A percentile compares a stretch with the other conserved stretches of the same genome.
phyloP scores from a whole-genome alignment of 192 early-diverging fungal species.

The Lobosporangium transversale region DNA sequence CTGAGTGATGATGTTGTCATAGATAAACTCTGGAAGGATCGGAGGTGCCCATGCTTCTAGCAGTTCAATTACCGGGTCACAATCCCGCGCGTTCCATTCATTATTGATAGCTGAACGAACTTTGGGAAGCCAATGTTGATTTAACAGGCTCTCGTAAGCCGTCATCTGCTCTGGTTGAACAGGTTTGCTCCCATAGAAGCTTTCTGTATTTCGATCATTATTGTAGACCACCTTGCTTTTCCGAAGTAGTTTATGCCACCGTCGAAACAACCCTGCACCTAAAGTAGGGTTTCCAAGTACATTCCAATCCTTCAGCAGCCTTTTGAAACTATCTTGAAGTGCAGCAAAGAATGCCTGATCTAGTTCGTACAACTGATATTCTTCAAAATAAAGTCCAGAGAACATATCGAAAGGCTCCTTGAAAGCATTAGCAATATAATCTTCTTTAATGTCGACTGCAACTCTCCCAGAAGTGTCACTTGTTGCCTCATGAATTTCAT shows the following conservation, averaged over 20 bases:
- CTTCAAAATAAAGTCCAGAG: conserved; percentile 62
- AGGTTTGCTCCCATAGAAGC: conserved; percentile 18
- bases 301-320: conserved; percentile 65
- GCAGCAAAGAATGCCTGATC: conserved; percentile 72
- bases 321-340: conserved; percentile 49
- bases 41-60: conserved; percentile 76
- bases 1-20: conserved; percentile 79
- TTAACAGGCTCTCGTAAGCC: conserved; percentile 81
- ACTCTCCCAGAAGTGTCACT: conserved; percentile 37
- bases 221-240: conserved; percentile 40
- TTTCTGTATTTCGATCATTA: conserved; percentile 13
- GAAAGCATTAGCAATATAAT: conserved; percentile 57
- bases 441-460: conserved; percentile 42
- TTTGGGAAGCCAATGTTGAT: conserved; percentile 79
- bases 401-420: conserved; percentile 65
- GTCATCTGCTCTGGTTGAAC: conserved; percentile 63
- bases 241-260: conserved; percentile 69
- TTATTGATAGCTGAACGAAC: conserved; percentile 84
- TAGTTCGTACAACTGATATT: conserved; percentile 67
- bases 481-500: conserved; percentile 34
- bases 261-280: conserved; percentile 59
- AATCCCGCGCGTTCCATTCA: conserved; percentile 72
- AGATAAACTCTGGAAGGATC: conserved; percentile 76
- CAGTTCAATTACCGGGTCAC: conserved; percentile 72
- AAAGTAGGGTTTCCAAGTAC: conserved; percentile 69